Conservation (phyloP, 2,329 filamentous ascomycete genomes). For the Pyrenochaeta sp. region DNA sequence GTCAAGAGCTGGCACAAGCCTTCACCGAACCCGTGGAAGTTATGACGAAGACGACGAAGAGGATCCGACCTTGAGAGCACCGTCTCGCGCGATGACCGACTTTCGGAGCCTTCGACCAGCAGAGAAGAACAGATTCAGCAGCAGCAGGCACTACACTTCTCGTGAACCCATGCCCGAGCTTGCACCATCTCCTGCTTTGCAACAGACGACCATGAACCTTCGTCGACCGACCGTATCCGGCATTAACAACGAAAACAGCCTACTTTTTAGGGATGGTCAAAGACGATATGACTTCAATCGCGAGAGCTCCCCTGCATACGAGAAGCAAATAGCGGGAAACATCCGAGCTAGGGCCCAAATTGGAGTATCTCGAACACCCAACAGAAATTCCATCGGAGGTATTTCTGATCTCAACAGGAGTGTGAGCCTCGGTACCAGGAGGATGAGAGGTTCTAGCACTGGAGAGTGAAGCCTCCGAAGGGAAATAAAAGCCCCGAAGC, state of each 20-base stretch:
- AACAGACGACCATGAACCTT: slow-evolving; percentile 31
- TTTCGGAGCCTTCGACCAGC: slow-evolving; percentile 44
- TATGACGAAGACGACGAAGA: slow-evolving; percentile 47
- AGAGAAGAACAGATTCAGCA: slow-evolving; percentile 27
- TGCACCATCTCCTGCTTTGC: slow-evolving; percentile 40
- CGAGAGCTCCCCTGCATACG: slow-evolving; percentile 40
- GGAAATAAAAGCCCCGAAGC: too few relatives aligned
- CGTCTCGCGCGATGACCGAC: slow-evolving; percentile 59
- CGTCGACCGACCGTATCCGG: slow-evolving; percentile 42
- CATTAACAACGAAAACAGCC: slow-evolving; percentile 32
- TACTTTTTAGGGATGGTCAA: slow-evolving; percentile 35
- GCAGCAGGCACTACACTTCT: slow-evolving; percentile 45
- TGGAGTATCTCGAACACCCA: slow-evolving; percentile 31
- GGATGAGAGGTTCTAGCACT: slow-evolving; percentile 36
- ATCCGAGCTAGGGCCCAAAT: slow-evolving; percentile 35
- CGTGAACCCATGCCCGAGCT: slow-evolving; percentile 48
- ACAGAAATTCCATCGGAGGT: slow-evolving; percentile 39
- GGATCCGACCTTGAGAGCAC: slow-evolving; percentile 51
- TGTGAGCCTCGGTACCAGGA: slow-evolving; percentile 36
- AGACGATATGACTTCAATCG: slow-evolving; percentile 38
- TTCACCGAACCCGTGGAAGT: slow-evolving; percentile 46
- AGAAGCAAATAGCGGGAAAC: slow-evolving; percentile 35
- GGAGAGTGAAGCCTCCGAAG: too few relatives aligned
- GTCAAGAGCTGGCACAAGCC: slow-evolving; percentile 47
- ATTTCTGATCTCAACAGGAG: slow-evolving; percentile 35